Conservation (phyloP, 2,329 filamentous ascomycete genomes). For the Aspergillus felis region DNA sequence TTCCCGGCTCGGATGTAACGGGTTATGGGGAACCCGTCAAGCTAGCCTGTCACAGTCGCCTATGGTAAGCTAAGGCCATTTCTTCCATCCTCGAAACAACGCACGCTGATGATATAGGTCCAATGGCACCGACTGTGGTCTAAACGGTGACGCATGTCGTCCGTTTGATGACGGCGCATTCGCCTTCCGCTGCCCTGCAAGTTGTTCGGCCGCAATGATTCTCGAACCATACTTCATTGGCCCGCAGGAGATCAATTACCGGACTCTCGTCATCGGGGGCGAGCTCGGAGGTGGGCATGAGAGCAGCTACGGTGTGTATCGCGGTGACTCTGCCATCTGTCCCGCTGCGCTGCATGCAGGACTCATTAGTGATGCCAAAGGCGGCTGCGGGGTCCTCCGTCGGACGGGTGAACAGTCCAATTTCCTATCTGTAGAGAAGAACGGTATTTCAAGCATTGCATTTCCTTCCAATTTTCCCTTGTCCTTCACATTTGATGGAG, state of each 20-base stretch:
- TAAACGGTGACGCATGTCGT: slow-evolving; percentile 55
- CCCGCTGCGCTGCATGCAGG: slow-evolving; percentile 58
- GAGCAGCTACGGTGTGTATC: slow-evolving; percentile 48
- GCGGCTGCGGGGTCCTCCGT: slow-evolving; percentile 55
- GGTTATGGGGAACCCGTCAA: slow-evolving; percentile 34
- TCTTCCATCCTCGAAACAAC: too few relatives aligned
- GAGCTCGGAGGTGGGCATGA: slow-evolving; percentile 37
- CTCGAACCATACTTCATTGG: slow-evolving; percentile 57
- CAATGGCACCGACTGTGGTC: slow-evolving; percentile 46
- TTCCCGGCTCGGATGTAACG: slow-evolving; percentile 25
- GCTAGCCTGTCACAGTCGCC: slow-evolving; percentile 29
- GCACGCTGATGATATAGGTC: slow-evolving; percentile 18
- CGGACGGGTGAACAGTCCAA: slow-evolving; percentile 49
- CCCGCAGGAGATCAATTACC: slow-evolving; percentile 52
- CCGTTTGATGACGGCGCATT: slow-evolving; percentile 53
- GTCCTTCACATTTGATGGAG: slow-evolving; percentile 51
- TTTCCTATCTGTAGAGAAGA: slow-evolving; percentile 44
- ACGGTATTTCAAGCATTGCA: slow-evolving; percentile 50
- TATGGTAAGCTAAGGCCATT: slow-evolving; percentile 36
- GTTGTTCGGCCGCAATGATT: slow-evolving; percentile 50
- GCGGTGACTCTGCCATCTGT: slow-evolving; percentile 60
- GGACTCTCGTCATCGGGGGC: slow-evolving; percentile 53
- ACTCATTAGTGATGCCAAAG: slow-evolving; percentile 50
- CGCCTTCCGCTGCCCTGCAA: slow-evolving; percentile 57
- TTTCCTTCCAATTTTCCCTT: slow-evolving; percentile 57